These are phyloP conservation scores for Euphorbia celastroides DNA, from an alignment of 441 rosid species.

Conservation along the genomic window DNA sequence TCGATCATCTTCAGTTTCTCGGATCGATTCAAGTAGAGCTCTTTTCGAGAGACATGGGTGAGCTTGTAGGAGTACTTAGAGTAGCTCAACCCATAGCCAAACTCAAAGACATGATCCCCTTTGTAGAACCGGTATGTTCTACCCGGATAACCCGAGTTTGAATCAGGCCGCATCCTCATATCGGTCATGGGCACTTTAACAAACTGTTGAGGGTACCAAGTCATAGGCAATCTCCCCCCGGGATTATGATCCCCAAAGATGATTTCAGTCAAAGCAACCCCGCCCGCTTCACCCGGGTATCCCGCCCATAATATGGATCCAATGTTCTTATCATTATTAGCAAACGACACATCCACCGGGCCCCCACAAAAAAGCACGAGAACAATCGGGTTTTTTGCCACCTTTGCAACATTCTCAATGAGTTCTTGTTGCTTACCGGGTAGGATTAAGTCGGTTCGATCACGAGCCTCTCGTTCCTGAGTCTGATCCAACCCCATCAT, in stretches of 20 bases:
- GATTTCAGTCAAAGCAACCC: too few species aligned
- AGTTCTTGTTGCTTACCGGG: too few species aligned
- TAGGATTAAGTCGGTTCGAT: too few species aligned
- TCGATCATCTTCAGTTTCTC: constrained; percentile 16
- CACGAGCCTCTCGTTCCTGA: too few species aligned
- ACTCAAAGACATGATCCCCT: constrained; percentile 55
- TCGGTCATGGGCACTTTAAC: constrained; percentile 71
- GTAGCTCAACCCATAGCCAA: constrained; percentile 79
- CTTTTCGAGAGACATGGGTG: constrained; percentile 18
- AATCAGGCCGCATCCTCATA: constrained; percentile 76
- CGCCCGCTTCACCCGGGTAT: too few species aligned
- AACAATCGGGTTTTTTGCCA: too few species aligned
- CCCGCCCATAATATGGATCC: too few species aligned
- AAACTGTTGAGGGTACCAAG: constrained; percentile 80
- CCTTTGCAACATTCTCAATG: too few species aligned
- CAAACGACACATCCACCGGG: too few species aligned
- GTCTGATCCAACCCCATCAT: too few species aligned
- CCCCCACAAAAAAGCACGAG: too few species aligned
- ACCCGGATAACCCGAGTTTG: constrained; percentile 64
- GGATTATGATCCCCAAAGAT: constrained; percentile 16
- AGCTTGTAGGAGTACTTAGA: constrained; percentile 50
- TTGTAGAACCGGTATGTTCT: constrained; percentile 77
- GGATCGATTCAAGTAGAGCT: constrained; percentile 30
- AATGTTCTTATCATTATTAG: too few species aligned
- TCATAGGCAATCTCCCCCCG: constrained; percentile 80